phyloP scores from a whole-genome alignment of 2,329 filamentous ascomycete genomes.

The Gaeumannomyces tritici region DNA sequence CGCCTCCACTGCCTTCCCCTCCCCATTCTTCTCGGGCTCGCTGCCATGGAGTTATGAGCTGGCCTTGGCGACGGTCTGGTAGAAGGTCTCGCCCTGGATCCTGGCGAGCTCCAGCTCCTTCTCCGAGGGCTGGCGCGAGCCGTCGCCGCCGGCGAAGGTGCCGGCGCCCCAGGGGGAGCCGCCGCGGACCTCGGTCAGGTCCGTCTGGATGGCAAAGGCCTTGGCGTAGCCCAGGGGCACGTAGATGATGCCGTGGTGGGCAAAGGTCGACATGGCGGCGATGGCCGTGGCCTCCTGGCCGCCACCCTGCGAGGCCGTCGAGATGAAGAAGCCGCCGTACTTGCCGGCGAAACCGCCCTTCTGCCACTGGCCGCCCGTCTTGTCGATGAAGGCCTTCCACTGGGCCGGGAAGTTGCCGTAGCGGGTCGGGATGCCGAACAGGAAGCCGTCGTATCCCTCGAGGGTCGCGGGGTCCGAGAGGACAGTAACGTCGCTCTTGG shows the following conservation, averaged over 20 bases:
- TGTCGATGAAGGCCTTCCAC: slow-evolving; percentile 67
- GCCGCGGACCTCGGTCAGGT: slow-evolving; percentile 73
- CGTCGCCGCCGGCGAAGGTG: slow-evolving; percentile 72
- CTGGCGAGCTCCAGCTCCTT: slow-evolving; percentile 73
- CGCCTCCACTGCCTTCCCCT: neutral
- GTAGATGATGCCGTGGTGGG: slow-evolving; percentile 92
- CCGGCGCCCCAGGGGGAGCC: slow-evolving; percentile 90
- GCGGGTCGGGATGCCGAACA: slow-evolving; percentile 89
- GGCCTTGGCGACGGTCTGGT: slow-evolving; percentile 61
- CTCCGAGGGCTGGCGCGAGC: slow-evolving; percentile 68
- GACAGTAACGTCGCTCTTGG: slow-evolving; percentile 62
- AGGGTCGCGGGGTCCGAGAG: slow-evolving; percentile 49
- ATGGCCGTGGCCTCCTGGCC: slow-evolving; percentile 88
- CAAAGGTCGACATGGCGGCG: slow-evolving; percentile 70
- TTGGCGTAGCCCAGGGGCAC: slow-evolving; percentile 92
- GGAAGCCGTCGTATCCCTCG: slow-evolving; percentile 73
- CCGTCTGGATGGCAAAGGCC: slow-evolving; percentile 58
- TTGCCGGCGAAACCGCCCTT: slow-evolving; percentile 74
- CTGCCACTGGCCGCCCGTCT: slow-evolving; percentile 77
- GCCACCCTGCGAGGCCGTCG: slow-evolving; percentile 73
- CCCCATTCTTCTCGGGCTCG: slow-evolving; percentile 13
- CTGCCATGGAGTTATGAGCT: slow-evolving; percentile 68
- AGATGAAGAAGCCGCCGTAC: slow-evolving; percentile 84
- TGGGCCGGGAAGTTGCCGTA: slow-evolving; percentile 97
- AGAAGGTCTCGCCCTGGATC: slow-evolving; percentile 80